These are phyloP conservation scores for Rhododendron ferrugineum DNA, from an alignment of 148 eudicot genomes.

Conservation along the genomic window DNA sequence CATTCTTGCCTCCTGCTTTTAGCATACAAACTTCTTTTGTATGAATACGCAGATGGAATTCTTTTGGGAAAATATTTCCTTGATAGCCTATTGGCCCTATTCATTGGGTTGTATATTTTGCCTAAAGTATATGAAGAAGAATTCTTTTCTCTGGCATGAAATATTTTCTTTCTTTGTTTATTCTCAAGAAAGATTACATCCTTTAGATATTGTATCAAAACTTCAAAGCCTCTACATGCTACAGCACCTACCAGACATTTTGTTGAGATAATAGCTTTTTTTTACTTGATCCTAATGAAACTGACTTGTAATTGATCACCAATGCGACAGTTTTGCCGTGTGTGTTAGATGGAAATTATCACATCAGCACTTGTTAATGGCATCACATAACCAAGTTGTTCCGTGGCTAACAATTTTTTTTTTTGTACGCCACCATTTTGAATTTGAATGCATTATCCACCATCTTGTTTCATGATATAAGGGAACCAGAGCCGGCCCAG, in stretches of 20 bases:
- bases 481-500: too few species aligned
- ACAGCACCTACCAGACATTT: neutral
- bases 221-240: neutral
- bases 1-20: neutral
- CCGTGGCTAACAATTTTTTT: neutral
- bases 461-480: neutral
- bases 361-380: neutral
- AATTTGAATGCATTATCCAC: neutral
- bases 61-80: neutral
- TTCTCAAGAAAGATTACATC: neutral
- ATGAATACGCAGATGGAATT: neutral
- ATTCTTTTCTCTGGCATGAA: neutral
- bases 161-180: neutral
- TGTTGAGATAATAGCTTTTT: neutral
- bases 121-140: neutral
- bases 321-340: neutral
- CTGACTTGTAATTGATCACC: neutral
- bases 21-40: neutral
- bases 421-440: neutral
- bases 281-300: neutral
- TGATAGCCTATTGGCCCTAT: neutral
- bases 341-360: neutral
- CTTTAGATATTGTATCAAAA: neutral
- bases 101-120: neutral
- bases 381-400: neutral